phyloP scores from a whole-genome alignment of 176 grass and related monocot species.

The Aegilops speltoides region DNA sequence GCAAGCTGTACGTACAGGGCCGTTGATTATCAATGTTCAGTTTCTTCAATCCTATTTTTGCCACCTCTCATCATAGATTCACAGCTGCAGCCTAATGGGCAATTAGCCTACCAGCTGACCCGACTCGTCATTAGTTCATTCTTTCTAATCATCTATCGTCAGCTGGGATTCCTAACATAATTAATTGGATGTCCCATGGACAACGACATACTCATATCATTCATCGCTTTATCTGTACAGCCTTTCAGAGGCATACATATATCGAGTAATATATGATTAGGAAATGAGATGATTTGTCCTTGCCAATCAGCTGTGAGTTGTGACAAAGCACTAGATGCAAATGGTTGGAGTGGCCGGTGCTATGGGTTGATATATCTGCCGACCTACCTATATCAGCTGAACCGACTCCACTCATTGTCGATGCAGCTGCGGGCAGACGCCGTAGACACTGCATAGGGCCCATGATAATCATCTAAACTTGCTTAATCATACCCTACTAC shows the following conservation, averaged over 20 bases:
- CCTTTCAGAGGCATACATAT: background rate
- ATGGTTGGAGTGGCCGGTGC: background rate
- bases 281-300: background rate
- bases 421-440: background rate
- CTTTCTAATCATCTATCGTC: slow-evolving; percentile 12
- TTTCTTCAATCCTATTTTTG: background rate
- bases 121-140: slow-evolving; percentile 7
- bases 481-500: background rate
- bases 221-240: background rate
- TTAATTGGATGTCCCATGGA: slow-evolving; percentile 10
- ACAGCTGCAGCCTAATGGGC: background rate
- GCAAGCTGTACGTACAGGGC: background rate
- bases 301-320: slow-evolving; percentile 24
- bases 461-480: background rate
- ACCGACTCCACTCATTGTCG: background rate
- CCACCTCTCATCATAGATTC: background rate
- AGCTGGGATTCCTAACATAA: slow-evolving; percentile 19
- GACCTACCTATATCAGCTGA: slow-evolving; percentile 15
- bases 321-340: slow-evolving; percentile 10
- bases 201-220: background rate
- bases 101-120: background rate
- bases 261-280: slow-evolving; percentile 20
- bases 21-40: background rate
- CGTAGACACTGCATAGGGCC: background rate
- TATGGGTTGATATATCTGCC: slow-evolving; percentile 22